phyloP scores from a whole-genome alignment of 2,329 filamentous ascomycete genomes.

The Neurospora crassa region DNA sequence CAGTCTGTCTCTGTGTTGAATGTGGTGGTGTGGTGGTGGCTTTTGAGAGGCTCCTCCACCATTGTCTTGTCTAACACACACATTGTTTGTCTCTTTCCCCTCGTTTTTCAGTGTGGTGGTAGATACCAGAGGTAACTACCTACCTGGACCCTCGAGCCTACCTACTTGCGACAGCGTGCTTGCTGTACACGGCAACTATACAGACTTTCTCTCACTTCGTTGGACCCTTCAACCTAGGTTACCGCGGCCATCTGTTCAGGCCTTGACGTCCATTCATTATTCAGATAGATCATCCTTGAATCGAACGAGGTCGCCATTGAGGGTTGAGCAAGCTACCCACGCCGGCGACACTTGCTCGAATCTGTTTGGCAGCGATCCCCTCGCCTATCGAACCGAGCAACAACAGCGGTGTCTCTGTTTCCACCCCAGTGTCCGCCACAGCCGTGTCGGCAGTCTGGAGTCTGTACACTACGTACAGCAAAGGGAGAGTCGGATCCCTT shows the following conservation, averaged over 20 bases:
- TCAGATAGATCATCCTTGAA: background rate
- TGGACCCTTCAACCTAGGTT: background rate
- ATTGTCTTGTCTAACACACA: background rate
- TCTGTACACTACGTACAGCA: background rate
- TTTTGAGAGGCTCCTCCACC: background rate
- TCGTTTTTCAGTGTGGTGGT: background rate
- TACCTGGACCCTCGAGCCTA: background rate
- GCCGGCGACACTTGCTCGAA: background rate
- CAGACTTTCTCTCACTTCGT: background rate
- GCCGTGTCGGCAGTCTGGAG: background rate
- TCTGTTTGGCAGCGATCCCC: background rate
- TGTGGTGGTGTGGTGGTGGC: background rate
- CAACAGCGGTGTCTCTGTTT: background rate
- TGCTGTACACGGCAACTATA: background rate
- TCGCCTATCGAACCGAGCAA: background rate
- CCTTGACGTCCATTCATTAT: background rate
- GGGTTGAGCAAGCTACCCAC: background rate
- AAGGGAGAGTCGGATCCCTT: background rate
- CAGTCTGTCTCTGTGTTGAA: background rate
- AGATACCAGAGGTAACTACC: background rate
- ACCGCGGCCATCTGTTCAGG: background rate
- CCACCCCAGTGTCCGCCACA: background rate
- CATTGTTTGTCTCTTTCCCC: background rate
- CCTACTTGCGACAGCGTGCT: background rate
- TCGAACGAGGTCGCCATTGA: background rate